These are phyloP conservation scores for Ophiostoma ips DNA, from an alignment of 2,329 filamentous ascomycete species.

Conservation along the genomic window DNA sequence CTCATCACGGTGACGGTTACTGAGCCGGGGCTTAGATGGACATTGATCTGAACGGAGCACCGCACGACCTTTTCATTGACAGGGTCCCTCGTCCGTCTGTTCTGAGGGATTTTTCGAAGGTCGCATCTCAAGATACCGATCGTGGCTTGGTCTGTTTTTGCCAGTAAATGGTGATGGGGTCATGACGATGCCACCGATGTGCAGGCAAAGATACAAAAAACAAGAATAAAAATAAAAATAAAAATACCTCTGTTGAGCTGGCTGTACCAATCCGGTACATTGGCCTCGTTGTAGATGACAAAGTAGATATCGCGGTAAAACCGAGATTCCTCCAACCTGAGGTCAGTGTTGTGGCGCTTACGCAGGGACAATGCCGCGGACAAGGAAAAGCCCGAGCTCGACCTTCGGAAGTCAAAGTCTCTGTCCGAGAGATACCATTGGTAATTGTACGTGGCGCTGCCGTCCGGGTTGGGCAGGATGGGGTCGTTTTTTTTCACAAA, in stretches of 20 bases:
- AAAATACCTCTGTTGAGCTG: slow-evolving; percentile 11
- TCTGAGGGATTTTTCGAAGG: slow-evolving; percentile 14
- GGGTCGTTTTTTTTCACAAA: slow-evolving; percentile 15
- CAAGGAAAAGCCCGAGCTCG: slow-evolving; percentile 1
- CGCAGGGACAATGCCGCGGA: neutral
- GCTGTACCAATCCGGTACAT: slow-evolving; percentile 11
- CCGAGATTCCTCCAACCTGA: neutral
- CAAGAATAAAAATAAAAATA: too few species aligned
- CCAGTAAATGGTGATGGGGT: neutral
- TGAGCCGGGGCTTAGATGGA: slow-evolving; percentile 5
- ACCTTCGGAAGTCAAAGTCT: slow-evolving; percentile 5
- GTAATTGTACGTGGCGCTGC: slow-evolving; percentile 12
- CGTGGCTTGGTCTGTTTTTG: neutral
- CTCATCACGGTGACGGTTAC: slow-evolving; percentile 5
- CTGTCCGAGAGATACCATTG: slow-evolving; percentile 13
- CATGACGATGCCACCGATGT: too few species aligned
- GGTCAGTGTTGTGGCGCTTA: neutral
- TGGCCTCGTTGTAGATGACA: slow-evolving; percentile 12
- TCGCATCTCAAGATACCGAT: slow-evolving; percentile 13
- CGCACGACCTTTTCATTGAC: slow-evolving; percentile 1
- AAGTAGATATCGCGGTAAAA: slow-evolving; percentile 15
- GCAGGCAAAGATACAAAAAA: too few species aligned
- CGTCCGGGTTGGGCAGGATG: slow-evolving; percentile 14
- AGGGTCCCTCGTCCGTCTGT: neutral
- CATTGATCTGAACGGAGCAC: slow-evolving; percentile 8